Evolutionary conservation across 306 rosid genomes (phyloP).

Genomic region (Vigna angularis): DNA sequence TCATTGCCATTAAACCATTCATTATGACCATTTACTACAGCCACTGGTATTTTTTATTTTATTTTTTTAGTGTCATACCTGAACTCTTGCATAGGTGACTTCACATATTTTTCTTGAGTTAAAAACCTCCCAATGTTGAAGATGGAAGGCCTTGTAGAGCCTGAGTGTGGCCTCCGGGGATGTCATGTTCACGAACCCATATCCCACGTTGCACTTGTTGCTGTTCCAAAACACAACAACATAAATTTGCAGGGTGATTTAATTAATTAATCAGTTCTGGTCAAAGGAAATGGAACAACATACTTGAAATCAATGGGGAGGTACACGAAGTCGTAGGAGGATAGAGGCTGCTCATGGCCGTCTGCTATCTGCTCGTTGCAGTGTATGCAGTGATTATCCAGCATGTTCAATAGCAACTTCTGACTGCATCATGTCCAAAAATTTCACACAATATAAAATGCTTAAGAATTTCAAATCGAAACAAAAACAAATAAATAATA

Average conservation of each 20-base stretch:
- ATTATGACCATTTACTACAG: neutral
- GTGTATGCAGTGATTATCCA: conserved; percentile 95
- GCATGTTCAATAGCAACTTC: conserved; percentile 85
- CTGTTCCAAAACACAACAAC: conserved; percentile 44
- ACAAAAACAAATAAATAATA: neutral
- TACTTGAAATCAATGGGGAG: conserved; percentile 98
- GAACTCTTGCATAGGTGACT: conserved; percentile 90
- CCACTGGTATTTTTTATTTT: too few relatives aligned
- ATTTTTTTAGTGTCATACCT: conserved; percentile 48
- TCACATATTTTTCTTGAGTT: conserved; percentile 93
- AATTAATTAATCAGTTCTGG: neutral
- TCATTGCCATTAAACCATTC: neutral
- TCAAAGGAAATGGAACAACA: neutral
- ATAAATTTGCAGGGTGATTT: neutral
- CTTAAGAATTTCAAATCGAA: neutral
- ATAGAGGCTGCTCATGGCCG: conserved; percentile 62
- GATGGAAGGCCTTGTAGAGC: conserved; percentile 89
- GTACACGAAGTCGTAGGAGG: conserved; percentile 86
- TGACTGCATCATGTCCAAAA: conserved; percentile 56
- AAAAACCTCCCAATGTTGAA: conserved; percentile 91
- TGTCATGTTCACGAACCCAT: conserved; percentile 98
- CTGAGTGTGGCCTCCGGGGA: conserved; percentile 79
- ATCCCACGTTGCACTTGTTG: conserved; percentile 98
- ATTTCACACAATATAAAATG: neutral
- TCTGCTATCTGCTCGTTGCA: conserved; percentile 79